Evolutionary conservation across 352 stramenopile species (phyloP), one percentile per base, ranked within the genome.

Genomic region (Globisporangium okanoganense): DNA sequence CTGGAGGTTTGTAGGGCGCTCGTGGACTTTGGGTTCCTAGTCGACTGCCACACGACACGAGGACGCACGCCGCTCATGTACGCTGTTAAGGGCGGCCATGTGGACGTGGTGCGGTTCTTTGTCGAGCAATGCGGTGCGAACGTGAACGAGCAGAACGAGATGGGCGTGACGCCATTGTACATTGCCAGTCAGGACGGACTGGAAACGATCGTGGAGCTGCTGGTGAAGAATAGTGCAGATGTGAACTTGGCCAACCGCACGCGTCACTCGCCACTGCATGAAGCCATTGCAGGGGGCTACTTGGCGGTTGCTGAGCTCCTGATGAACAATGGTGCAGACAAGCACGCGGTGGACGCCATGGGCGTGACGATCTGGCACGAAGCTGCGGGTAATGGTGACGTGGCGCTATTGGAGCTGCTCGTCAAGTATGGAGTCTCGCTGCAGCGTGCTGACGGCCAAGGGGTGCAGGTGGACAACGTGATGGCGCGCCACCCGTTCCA

Each of bases 401-500:
- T 87, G 2, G 72, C 78, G 2, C 69, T 90, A 70, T 38, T 93
- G 24, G 70, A 90, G 25, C 48, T 93, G 58, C 72, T 93, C 5
- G 64, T 87, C 4, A 48, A 66, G 31, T 62, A 89, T 52, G 58
- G 76, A 2, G 75, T 91, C 3, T 78, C 71, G 1, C 51, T 91
- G 24, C 69, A 79, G 45, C 65, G 65, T 7, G 25, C 66, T 27
- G 45, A 51, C 7, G 73, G 72, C 22, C 59, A 70, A 8, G 70
- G 36, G 16, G 10, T 79, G 7, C 69, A 86, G 59, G 72, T 90
- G 4, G 84, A 93, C 59, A 87, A 84, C 31, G 82, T 93, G 24
- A 88, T 90, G 75, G 82, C 81, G n/a, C 71, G 84, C 25, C 81
- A 91, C 55, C 79, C 84, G 40, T 91, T 93, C 70, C 84, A 93